A percentile compares a stretch with the other conserved stretches of the same genome.
These are phyloP conservation scores for Omphalotus guepiniiformis DNA, from an alignment of 768 basidiomycete species.

Conservation along the genomic window DNA sequence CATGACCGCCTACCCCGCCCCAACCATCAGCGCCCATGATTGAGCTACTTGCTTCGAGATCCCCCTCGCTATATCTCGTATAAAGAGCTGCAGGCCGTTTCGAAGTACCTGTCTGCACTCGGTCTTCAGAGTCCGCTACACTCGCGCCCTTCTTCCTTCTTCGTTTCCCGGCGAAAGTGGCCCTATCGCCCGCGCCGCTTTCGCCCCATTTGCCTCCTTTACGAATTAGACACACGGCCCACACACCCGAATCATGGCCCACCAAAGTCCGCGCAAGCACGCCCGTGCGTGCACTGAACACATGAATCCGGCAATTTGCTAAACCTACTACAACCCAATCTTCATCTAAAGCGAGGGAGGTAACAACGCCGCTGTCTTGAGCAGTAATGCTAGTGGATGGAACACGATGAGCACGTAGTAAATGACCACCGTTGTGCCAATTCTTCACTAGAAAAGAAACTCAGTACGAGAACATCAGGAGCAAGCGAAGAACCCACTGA, in stretches of 20 bases:
- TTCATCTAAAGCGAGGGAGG: conserved; percentile 78
- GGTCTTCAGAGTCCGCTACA: conserved; percentile 2
- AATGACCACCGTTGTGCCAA: conserved; percentile 72
- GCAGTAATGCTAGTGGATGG: conserved; percentile 29
- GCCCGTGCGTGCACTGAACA: conserved; percentile 80
- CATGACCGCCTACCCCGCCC: not conserved
- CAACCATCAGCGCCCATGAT: not conserved
- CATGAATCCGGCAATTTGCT: conserved; percentile 77
- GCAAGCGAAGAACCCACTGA: conserved; percentile 42
- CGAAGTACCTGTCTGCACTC: not conserved
- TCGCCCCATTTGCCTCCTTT: conserved; percentile 47
- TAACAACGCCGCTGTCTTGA: conserved; percentile 65
- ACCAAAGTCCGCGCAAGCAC: conserved; percentile 70
- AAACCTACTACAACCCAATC: conserved; percentile 88
- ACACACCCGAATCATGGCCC: conserved; percentile 89
- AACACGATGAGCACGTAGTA: conserved; percentile 64
- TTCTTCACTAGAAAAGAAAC: conserved; percentile 53
- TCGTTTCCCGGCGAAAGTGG: not conserved
- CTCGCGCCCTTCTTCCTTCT: conserved; percentile 2
- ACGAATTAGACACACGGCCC: conserved; percentile 81
- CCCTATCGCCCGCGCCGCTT: not conserved
- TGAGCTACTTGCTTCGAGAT: not conserved
- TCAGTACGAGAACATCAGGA: conserved; percentile 6
- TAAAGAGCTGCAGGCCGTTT: not conserved
- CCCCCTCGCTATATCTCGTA: conserved; percentile 1